Conservation (phyloP, 495 filamentous ascomycete genomes). For the Filosporella fistucella region DNA sequence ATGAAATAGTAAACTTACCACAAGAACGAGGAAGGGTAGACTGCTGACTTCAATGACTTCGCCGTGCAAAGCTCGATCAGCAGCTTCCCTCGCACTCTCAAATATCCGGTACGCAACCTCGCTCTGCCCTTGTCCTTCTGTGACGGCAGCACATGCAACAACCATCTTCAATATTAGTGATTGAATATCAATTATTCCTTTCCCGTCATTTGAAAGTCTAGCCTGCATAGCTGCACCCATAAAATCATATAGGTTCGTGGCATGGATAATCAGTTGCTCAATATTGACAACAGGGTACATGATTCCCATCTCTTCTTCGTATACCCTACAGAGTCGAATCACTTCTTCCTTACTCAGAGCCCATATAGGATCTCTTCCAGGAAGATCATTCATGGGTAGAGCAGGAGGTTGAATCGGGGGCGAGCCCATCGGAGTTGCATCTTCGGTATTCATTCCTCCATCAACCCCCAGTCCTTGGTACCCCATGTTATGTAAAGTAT, state of each 20-base stretch:
- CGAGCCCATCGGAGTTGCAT: constrained; percentile 49
- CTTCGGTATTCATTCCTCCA: constrained; percentile 43
- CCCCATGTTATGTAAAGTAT: constrained; percentile 84
- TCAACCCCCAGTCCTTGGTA: constrained; percentile 54
- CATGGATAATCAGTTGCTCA: constrained; percentile 58
- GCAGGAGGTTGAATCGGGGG: constrained; percentile 35
- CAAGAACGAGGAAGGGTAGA: constrained; percentile 68
- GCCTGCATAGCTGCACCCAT: constrained; percentile 45
- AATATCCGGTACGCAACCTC: constrained; percentile 66
- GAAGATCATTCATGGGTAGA: constrained; percentile 29
- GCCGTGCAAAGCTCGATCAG: constrained; percentile 63
- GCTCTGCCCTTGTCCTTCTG: constrained; percentile 73
- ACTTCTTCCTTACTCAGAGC: constrained; percentile 65
- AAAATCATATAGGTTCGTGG: constrained; percentile 57
- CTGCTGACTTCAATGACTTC: constrained; percentile 61
- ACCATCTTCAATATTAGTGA: constrained; percentile 74
- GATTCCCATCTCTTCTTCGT: constrained; percentile 78
- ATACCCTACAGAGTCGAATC: constrained; percentile 63
- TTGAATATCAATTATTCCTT: constrained; percentile 62
- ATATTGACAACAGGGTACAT: constrained; percentile 84
- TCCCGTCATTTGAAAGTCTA: constrained; percentile 54
- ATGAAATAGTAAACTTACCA: constrained; percentile 44
- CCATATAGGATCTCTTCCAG: constrained; percentile 69
- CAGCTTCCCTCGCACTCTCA: constrained; percentile 61
- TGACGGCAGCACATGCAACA: constrained; percentile 66